Conservation (phyloP, 768 basidiomycete species). For the Lactifluus piperatus region DNA sequence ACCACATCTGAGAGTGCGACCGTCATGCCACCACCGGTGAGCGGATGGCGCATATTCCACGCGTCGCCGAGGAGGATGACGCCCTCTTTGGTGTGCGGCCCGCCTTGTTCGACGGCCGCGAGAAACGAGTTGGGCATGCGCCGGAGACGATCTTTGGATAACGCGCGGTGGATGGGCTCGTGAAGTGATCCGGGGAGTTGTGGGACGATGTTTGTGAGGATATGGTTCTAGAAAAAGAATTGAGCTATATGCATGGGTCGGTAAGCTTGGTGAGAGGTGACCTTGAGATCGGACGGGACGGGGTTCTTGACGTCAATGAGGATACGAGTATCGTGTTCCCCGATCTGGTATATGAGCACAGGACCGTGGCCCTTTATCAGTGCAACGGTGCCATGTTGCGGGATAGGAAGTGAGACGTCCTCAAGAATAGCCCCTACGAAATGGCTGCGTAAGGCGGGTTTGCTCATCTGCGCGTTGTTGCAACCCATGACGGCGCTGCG, state of each 20-base stretch:
- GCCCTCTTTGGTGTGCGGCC: constrained; percentile 44
- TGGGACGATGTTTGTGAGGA: constrained; percentile 65
- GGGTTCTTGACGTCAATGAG: constrained; percentile 84
- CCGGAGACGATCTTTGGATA: constrained; percentile 74
- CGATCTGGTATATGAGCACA: constrained; percentile 90
- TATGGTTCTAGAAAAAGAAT: constrained; percentile 43
- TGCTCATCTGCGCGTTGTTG: constrained; percentile 28
- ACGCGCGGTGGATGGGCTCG: constrained; percentile 49
- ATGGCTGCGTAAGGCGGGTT: constrained; percentile 56
- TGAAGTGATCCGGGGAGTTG: constrained; percentile 73
- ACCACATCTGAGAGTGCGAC: constrained; percentile 87
- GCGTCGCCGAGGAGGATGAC: constrained; percentile 87
- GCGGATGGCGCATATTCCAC: constrained; percentile 98
- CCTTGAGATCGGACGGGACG: constrained; percentile 76
- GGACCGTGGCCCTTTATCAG: constrained; percentile 78
- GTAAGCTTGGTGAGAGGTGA: constrained; percentile 22
- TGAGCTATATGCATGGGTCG: no score
- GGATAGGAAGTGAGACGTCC: constrained; percentile 63
- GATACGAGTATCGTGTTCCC: constrained; percentile 81
- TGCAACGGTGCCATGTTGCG: constrained; percentile 75
- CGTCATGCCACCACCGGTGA: constrained; percentile 98
- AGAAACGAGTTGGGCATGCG: constrained; percentile 96
- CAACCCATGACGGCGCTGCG: constrained; percentile 52
- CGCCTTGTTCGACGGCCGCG: constrained; percentile 63
- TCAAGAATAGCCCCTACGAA: constrained; percentile 84